A percentile compares a stretch with the other conserved stretches of the same genome.
Conservation (phyloP, 768 basidiomycete species). For the Tulasnella sp. region DNA sequence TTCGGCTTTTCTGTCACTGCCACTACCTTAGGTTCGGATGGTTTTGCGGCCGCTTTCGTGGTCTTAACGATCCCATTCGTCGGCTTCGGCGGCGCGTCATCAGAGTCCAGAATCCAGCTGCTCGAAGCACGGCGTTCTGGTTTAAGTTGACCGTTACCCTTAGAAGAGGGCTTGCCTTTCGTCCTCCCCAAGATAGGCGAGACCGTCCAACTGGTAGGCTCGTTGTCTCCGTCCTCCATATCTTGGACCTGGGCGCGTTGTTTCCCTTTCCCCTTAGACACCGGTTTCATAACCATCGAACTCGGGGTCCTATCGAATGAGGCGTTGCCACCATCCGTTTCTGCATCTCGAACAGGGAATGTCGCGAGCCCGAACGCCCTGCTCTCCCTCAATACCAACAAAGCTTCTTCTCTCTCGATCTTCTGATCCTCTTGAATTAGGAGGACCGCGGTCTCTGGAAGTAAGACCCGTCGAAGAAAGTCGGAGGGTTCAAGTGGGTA, state of each 20-base stretch:
- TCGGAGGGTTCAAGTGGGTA: constrained; percentile 59
- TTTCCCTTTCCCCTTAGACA: constrained; percentile 8
- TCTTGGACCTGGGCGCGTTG: background rate
- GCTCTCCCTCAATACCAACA: constrained; percentile 58
- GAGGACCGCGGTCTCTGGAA: constrained; percentile 73
- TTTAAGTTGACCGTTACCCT: no score
- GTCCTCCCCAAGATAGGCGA: no score
- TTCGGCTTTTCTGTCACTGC: background rate
- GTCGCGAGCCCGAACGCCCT: constrained; percentile 73
- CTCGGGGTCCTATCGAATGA: background rate
- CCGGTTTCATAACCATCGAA: background rate
- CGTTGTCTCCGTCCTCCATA: constrained; percentile 27
- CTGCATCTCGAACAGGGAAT: constrained; percentile 58
- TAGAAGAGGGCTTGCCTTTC: no score
- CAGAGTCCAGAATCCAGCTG: no score
- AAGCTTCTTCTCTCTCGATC: constrained; percentile 37
- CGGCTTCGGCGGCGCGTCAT: no score
- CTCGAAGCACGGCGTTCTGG: no score
- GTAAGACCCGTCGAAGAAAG: constrained; percentile 74
- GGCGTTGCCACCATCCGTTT: constrained; percentile 21
- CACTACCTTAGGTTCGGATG: background rate
- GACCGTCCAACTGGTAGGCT: no score
- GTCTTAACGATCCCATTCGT: no score
- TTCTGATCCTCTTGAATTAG: constrained; percentile 72
- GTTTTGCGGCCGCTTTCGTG: background rate